These are phyloP conservation scores for Ascochyta viciae-villosae DNA, from an alignment of 2,329 filamentous ascomycete genomes.

Conservation along the genomic window DNA sequence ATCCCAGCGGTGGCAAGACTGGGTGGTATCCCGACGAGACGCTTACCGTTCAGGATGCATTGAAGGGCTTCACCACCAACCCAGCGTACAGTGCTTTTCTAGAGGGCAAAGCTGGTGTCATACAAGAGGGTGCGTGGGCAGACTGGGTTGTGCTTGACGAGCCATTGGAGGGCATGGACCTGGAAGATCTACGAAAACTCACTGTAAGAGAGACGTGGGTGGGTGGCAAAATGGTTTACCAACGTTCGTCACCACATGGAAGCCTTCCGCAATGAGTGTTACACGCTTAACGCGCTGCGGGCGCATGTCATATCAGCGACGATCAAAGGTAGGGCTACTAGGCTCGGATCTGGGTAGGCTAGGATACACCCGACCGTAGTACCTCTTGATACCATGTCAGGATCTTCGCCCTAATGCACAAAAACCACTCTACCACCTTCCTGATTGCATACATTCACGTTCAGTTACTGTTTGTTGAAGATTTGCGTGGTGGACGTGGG, in stretches of 20 bases:
- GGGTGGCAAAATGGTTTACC: conserved; percentile 58
- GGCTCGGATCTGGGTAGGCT: not conserved
- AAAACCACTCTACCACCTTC: not conserved
- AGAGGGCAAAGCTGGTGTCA: conserved; percentile 65
- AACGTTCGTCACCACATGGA: conserved; percentile 19
- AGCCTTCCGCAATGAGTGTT: not conserved
- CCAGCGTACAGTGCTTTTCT: conserved; percentile 67
- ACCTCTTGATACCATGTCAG: not conserved
- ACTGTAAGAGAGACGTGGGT: conserved; percentile 73
- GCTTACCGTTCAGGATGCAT: conserved; percentile 64
- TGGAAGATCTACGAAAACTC: conserved; percentile 61
- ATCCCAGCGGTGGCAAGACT: conserved; percentile 53
- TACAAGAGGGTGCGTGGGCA: conserved; percentile 67
- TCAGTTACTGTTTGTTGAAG: not conserved
- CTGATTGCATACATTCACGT: not conserved
- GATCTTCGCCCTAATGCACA: conserved; percentile 2
- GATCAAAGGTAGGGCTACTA: not conserved
- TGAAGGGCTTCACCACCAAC: conserved; percentile 67
- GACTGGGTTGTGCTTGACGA: conserved; percentile 75
- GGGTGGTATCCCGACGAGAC: conserved; percentile 69
- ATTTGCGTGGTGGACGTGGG: conserved; percentile 2
- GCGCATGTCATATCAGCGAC: not conserved
- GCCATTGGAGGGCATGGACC: conserved; percentile 58
- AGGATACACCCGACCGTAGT: conserved; percentile 7
- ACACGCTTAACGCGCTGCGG: not conserved